Evolutionary conservation across 2,329 filamentous ascomycete species (phyloP).

Genomic region (Ophiostoma piceae): DNA sequence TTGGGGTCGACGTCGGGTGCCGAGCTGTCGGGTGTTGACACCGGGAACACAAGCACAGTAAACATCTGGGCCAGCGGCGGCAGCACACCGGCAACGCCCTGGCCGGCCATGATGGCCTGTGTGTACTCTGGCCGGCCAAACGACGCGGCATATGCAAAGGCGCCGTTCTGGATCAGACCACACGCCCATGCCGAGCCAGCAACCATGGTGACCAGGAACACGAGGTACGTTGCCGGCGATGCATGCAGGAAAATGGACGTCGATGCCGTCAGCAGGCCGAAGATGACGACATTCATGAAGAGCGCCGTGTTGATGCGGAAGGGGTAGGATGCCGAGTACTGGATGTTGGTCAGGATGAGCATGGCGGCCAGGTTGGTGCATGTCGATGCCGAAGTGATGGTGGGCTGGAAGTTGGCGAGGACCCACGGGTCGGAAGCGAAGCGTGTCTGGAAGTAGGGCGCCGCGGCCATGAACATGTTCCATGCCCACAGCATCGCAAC

Average conservation of each 20-base stretch:
- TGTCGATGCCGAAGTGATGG: constrained; percentile 81
- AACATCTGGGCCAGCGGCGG: constrained; percentile 83
- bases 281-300: constrained; percentile 69
- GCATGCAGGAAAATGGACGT: constrained; percentile 62
- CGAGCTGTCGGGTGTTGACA: constrained; percentile 28
- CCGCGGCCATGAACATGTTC: constrained; percentile 98
- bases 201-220: constrained; percentile 77
- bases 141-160: constrained; percentile 83
- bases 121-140: constrained; percentile 86
- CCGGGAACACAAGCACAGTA: constrained; percentile 65
- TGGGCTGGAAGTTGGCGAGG: constrained; percentile 77
- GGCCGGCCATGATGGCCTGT: constrained; percentile 92
- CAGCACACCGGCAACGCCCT: constrained; percentile 85
- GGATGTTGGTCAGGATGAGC: constrained; percentile 71
- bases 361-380: constrained; percentile 73
- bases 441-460: constrained; percentile 83
- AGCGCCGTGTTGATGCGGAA: constrained; percentile 76
- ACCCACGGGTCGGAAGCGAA: constrained; percentile 69
- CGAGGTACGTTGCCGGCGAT: constrained; percentile 64
- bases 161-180: constrained; percentile 85
- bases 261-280: constrained; percentile 72
- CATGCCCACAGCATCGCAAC: constrained; percentile 97
- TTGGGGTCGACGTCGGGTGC: constrained; percentile 14
- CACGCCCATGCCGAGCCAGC: constrained; percentile 72
- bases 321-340: constrained; percentile 79